Conservation (phyloP, 495 filamentous ascomycete species). For the Cryomyces minteri region DNA sequence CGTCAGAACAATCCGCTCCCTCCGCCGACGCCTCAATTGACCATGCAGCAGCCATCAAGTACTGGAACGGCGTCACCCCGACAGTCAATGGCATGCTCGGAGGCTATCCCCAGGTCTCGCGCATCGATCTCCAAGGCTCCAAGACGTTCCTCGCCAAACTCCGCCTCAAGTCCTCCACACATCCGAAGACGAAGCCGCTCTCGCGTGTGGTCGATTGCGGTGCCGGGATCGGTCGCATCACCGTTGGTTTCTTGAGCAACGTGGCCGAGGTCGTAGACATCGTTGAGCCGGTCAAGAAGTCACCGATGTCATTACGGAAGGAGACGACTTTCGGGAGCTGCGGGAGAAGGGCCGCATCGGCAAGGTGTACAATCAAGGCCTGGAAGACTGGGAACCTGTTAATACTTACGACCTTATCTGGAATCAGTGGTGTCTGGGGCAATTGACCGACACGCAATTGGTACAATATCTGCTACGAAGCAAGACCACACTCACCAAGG, state of each 20-base stretch:
- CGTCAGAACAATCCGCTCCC: not conserved
- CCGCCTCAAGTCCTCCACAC: conserved; percentile 22
- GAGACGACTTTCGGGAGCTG: conserved; percentile 10
- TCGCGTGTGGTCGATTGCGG: conserved; percentile 36
- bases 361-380: conserved; percentile 48
- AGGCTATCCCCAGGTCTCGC: conserved; percentile 53
- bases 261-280: conserved; percentile 36
- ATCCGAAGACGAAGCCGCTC: conserved; percentile 14
- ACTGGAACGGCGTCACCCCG: conserved; percentile 59
- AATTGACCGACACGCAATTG: conserved; percentile 67
- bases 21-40: conserved; percentile 30
- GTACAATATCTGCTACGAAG: conserved; percentile 48
- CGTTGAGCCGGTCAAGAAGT: conserved; percentile 42
- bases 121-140: conserved; percentile 61
- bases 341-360: conserved; percentile 24
- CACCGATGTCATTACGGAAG: conserved; percentile 24
- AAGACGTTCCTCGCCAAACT: conserved; percentile 62
- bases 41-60: conserved; percentile 30
- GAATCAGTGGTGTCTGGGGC: conserved; percentile 87
- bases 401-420: conserved; percentile 43
- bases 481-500: conserved; percentile 29
- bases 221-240: conserved; percentile 45
- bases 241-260: conserved; percentile 32
- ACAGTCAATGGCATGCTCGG: conserved; percentile 71
- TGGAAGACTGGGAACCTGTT: conserved; percentile 53